Evolutionary conservation across 2,329 filamentous ascomycete genomes (phyloP).

Genomic region (Proliferodiscus dingleyae): DNA sequence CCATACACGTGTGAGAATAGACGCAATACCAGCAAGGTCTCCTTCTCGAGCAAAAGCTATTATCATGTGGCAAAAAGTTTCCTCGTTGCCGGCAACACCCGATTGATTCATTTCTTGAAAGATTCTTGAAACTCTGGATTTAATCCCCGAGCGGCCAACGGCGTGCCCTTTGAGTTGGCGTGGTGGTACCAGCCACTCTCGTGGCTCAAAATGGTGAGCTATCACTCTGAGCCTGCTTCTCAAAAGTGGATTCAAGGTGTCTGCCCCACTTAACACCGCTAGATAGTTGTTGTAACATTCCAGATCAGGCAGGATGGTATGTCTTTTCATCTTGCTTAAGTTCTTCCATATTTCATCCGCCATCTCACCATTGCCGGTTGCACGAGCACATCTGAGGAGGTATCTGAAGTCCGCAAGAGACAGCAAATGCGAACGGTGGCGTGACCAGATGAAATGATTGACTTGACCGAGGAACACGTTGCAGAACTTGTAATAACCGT

Average conservation of each 20-base stretch:
- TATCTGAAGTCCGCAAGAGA: constrained; percentile 45
- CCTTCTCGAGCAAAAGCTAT: constrained; percentile 49
- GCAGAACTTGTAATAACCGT: constrained; percentile 22
- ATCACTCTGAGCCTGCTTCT: constrained; percentile 31
- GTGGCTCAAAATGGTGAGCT: constrained; percentile 24
- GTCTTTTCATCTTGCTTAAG: constrained; percentile 28
- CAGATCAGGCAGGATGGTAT: constrained; percentile 35
- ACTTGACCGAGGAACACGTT: constrained; percentile 18
- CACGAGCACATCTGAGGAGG: constrained; percentile 46
- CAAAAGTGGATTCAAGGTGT: constrained; percentile 35
- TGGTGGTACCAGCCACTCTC: constrained; percentile 16
- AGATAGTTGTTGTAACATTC: constrained; percentile 53
- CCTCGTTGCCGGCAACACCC: constrained; percentile 43
- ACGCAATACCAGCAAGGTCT: constrained; percentile 40
- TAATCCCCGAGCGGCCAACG: constrained; percentile 21
- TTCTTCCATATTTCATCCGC: constrained; percentile 43
- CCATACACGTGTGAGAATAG: constrained; percentile 49
- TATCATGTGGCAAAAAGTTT: constrained; percentile 49
- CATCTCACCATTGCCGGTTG: constrained; percentile 39
- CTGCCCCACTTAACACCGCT: constrained; percentile 44
- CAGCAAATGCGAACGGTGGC: constrained; percentile 36
- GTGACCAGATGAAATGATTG: constrained; percentile 33
- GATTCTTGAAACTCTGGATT: constrained; percentile 22
- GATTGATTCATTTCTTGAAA: constrained; percentile 44
- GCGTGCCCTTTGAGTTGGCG: constrained; percentile 21